Base-by-base conservation (phyloP, 805 yeast genomes). In the Saccharomycopsis olivae region DNA sequence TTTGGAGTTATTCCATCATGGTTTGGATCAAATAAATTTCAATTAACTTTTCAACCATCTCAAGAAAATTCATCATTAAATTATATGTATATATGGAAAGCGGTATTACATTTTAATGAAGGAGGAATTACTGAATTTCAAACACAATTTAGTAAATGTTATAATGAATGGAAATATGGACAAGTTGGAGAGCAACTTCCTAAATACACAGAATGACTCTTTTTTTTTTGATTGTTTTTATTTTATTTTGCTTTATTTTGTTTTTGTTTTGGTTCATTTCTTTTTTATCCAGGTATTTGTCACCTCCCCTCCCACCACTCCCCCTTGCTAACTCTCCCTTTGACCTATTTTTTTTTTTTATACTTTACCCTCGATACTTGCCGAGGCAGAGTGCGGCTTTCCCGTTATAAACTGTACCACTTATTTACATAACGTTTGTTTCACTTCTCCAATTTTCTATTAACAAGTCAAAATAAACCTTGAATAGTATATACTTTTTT, bases 51-150 rank as follows among this genome's bases (percentile, higher is more conserved):
- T 33, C 36, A 38, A 19, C 42, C 45, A 4, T 30, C 35, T 17
- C n/a, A 20, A 9, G 43, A 40, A 17, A 34, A 38, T 27, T 40
- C 40, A 8, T 47, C 47, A 13, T 35, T 46, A 27, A 43, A 43
- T 25, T 42, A 40, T 29, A 15, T 43, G 37, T 36, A 43, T 17
- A 11, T 38, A 8, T 46, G 49, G 49, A 23, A 41, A 10, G 28
- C 11, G 16, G 16, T 30, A 10, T 18, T 43, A 1, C 27, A 27
- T 20, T 46, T 46, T 20, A 46, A 46, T 24, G 32, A 46, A 14
- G 49, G 49, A 3, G 49, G 49, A 13, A 37, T 46, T 19, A 32
- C 37, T 29, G 47, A 46, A 2, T 46, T 46, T 38, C 40, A 29
- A 11, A 20, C 19, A 8, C 13, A 19, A 10, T 46, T 46, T 27